These are phyloP conservation scores for Globisporangium cystogenes DNA, from an alignment of 352 stramenopile species.

Conservation along the genomic window DNA sequence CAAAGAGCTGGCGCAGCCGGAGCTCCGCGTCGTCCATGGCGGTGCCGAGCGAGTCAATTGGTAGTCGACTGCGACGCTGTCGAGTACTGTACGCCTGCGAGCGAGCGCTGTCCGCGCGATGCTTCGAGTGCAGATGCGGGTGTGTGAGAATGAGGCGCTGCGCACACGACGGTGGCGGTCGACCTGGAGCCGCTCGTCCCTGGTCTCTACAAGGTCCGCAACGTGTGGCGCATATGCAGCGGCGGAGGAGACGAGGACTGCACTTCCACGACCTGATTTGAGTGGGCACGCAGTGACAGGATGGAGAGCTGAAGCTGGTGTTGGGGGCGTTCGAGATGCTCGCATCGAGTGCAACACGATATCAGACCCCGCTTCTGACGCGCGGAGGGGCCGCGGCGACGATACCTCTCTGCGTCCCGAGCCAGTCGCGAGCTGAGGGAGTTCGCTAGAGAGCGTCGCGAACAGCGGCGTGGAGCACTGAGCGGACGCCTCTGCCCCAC, in stretches of 20 bases:
- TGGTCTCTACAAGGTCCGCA: not conserved
- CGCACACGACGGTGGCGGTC: not conserved
- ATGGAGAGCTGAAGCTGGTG: no score
- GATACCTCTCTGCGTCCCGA: no score
- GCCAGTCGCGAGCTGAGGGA: no score
- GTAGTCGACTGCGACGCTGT: no score
- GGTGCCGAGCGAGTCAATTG: no score
- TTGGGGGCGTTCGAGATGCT: no score
- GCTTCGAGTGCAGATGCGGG: slow-evolving; percentile 4
- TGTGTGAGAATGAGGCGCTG: not conserved
- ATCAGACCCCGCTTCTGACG: no score
- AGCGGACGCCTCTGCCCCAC: no score
- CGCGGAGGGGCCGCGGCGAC: no score
- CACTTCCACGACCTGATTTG: not conserved
- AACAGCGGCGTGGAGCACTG: no score
- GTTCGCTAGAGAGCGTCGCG: no score
- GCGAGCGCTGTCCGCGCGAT: slow-evolving; percentile 25
- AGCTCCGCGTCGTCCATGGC: slow-evolving; percentile 1
- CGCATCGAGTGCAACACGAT: no score
- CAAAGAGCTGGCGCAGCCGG: slow-evolving; percentile 8
- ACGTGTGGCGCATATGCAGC: not conserved
- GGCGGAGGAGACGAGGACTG: not conserved
- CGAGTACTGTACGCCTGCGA: not conserved
- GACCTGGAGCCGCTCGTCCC: not conserved
- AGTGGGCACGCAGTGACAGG: not conserved